Percentiles rank a stretch among this genome's conserved stretches.
Evolutionary conservation across 352 stramenopile species (phyloP).

Genomic region (Globisporangium okanoganense): DNA sequence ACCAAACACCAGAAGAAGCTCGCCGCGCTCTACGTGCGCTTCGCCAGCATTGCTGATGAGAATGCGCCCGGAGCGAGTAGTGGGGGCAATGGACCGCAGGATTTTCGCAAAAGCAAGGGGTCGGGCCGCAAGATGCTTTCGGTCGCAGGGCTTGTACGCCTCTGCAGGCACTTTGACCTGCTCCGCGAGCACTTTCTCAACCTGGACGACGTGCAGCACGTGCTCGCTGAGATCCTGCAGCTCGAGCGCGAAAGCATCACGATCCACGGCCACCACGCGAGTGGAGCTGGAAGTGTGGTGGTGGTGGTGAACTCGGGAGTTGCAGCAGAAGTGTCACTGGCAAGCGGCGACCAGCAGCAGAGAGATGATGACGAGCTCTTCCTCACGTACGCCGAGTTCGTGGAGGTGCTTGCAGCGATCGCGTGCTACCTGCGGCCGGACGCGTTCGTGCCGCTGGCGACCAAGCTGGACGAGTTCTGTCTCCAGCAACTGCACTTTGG

Average conservation of each 20-base stretch:
- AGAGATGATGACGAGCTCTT: conserved; percentile 30
- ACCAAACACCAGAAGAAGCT: conserved; percentile 46
- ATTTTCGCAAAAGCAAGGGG: neutral
- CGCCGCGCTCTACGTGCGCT: conserved; percentile 38
- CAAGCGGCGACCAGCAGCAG: neutral
- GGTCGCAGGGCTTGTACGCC: conserved; percentile 36
- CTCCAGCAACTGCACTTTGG: conserved; percentile 24
- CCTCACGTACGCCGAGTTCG: conserved; percentile 57
- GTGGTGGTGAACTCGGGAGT: neutral
- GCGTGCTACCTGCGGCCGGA: conserved; percentile 59
- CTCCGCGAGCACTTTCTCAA: conserved; percentile 56
- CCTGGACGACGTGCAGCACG: conserved; percentile 58
- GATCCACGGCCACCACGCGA: conserved; percentile 3
- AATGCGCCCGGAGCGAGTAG: neutral
- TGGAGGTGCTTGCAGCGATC: conserved; percentile 50
- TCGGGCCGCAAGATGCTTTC: conserved; percentile 34
- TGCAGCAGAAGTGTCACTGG: neutral
- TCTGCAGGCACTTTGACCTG: conserved; percentile 50
- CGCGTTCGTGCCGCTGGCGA: conserved; percentile 50
- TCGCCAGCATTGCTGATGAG: conserved; percentile 14
- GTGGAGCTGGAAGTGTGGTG: neutral
- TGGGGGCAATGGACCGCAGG: neutral
- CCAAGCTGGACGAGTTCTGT: conserved; percentile 62
- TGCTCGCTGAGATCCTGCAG: conserved; percentile 55
- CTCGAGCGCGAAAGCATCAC: conserved; percentile 50